Evolutionary conservation across 2,329 filamentous ascomycete genomes (phyloP), one percentile per base, ranked within the genome.

Genomic region (Colletotrichum sp.): DNA sequence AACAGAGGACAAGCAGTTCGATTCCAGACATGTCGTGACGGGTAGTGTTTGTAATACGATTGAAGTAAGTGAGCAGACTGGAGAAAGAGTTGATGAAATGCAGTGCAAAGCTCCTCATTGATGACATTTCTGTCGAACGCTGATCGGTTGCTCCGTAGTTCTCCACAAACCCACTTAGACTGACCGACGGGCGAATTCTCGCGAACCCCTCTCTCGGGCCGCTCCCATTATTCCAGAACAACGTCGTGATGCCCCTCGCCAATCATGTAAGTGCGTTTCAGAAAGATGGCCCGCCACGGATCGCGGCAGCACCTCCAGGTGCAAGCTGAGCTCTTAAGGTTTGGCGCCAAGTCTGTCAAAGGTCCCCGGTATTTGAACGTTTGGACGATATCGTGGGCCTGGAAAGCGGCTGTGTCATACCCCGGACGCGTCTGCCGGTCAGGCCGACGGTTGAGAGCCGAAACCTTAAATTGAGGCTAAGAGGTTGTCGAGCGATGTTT

Each of bases 1-100:
- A 13, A 49, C 3, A 8, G n/a, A 0, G n/a, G n/a, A n/a, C 6
- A 21, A 12, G n/a, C n/a, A 49, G 10, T 49, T 21, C 3, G 0
- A 13, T 21, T 49, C 10, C 44, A 49, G 44, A 8, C 18, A 3
- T 49, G 10, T 13, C 2, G 0, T 7, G 6, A 21, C 10, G n/a
- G 18, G 9, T 6, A 4, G 18, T 44, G 39, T n/a, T 44, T 10
- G 18, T 12, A 10, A 18, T 10, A n/a, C 9, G 39, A 44, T 1
- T 44, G 39, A 1, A 44, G 18, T 44, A 18, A 49, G 10, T 49
- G 1, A 49, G 44, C 10, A 21, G 10, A 21, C 2, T 13, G 44
- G 3, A 21, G 6, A 49, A 7, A 13, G n/a, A 5, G 1, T 49
- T 21, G 4, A 18, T 8, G 55, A 28, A 28, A 16, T 24, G 5